Percentiles rank a stretch among this genome's conserved stretches.
Evolutionary conservation across 2,329 filamentous ascomycete genomes (phyloP).

Genomic region (Neonectria faginata): DNA sequence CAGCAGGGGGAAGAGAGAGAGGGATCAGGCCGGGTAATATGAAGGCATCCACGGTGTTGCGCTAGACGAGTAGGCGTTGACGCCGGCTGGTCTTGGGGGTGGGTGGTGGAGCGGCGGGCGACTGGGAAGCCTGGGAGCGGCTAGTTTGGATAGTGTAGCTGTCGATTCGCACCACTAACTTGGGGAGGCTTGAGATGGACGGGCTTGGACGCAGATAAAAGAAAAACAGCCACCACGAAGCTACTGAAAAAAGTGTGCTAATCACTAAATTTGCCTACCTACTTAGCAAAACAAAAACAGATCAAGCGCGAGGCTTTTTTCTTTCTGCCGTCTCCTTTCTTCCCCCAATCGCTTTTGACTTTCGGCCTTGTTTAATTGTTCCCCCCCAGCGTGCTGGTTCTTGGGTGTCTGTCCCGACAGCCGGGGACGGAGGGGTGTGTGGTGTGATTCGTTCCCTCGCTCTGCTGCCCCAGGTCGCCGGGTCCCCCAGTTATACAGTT

Average conservation of each 20-base stretch:
- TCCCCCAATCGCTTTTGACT: conserved; percentile 12
- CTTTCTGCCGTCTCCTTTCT: neutral
- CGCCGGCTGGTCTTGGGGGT: conserved; percentile 42
- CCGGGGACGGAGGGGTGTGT: conserved; percentile 28
- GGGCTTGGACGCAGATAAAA: too few species aligned
- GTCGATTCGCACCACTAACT: too few species aligned
- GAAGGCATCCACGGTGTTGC: conserved; percentile 47
- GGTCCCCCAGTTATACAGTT: too few species aligned
- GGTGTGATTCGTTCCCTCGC: too few species aligned
- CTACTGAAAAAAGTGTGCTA: too few species aligned
- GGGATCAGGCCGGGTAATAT: conserved; percentile 43
- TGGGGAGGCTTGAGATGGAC: too few species aligned
- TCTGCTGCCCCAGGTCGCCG: conserved; percentile 19
- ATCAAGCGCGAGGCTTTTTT: too few species aligned
- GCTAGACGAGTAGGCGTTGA: conserved; percentile 45
- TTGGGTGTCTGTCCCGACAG: conserved; percentile 40
- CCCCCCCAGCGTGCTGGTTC: neutral
- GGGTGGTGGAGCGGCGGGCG: conserved; percentile 36
- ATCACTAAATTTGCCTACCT: too few species aligned
- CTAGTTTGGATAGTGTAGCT: conserved; percentile 15
- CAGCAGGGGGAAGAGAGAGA: conserved; percentile 29
- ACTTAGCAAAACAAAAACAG: too few species aligned
- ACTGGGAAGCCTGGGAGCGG: conserved; percentile 24
- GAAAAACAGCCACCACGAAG: too few species aligned
- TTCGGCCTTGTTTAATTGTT: too few species aligned